Evolutionary conservation across 495 filamentous ascomycete species (phyloP).

Genomic region (Tuber melanosporum): DNA sequence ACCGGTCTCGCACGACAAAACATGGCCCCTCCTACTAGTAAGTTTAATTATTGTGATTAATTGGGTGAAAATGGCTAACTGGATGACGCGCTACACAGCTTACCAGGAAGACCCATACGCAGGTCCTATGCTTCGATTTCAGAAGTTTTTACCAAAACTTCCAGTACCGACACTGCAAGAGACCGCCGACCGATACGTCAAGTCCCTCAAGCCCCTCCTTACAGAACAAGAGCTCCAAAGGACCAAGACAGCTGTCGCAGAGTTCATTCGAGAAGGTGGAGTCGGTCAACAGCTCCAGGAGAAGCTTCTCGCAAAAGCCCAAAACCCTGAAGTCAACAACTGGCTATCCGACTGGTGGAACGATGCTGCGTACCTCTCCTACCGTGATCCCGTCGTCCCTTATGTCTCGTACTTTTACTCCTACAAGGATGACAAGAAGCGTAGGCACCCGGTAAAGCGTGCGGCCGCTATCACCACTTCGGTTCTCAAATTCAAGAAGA

Average conservation of each 20-base stretch:
- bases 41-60: neutral
- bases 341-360: slow-evolving; percentile 99
- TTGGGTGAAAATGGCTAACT: slow-evolving; percentile 7
- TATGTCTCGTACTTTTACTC: slow-evolving; percentile 99
- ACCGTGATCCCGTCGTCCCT: slow-evolving; percentile 92
- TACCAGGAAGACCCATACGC: slow-evolving; percentile 90
- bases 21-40: slow-evolving; percentile 4
- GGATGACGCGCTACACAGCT: slow-evolving; percentile 48
- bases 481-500: slow-evolving; percentile 84
- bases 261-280: slow-evolving; percentile 63
- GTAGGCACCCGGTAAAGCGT: slow-evolving; percentile 82
- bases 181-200: slow-evolving; percentile 83
- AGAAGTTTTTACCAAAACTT: slow-evolving; percentile 85
- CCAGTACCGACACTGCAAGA: slow-evolving; percentile 93
- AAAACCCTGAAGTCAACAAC: slow-evolving; percentile 79
- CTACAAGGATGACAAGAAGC: slow-evolving; percentile 83
- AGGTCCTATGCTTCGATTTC: slow-evolving; percentile 89
- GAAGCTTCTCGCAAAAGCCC: slow-evolving; percentile 70
- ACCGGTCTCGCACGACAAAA: slow-evolving; percentile 11
- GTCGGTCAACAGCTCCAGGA: slow-evolving; percentile 81
- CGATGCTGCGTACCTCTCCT: slow-evolving; percentile 77
- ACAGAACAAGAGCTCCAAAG: slow-evolving; percentile 56
- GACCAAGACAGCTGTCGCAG: slow-evolving; percentile 60
- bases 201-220: slow-evolving; percentile 72
- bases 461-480: slow-evolving; percentile 84